Base-by-base conservation (phyloP, 768 basidiomycete genomes). In the Suillus brevipes region DNA sequence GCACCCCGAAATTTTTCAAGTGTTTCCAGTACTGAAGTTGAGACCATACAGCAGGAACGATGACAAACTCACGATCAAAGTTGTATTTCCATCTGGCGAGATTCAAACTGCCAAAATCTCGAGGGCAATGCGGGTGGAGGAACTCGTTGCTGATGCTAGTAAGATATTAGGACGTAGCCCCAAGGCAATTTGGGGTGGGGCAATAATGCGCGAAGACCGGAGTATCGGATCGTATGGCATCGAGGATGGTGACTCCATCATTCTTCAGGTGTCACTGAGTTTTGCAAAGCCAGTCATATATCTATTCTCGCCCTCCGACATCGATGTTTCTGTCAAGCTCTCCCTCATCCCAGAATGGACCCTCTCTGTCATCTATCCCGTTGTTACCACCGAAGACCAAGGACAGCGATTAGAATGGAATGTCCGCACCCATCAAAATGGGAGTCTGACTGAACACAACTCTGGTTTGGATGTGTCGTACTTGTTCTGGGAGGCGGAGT, bases 281-380 rank as follows among this genome's bases (percentile, higher is more conserved):
- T 6, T 8, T 20, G 16, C 18, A 36, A 62, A 62, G 20, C 61
- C 61, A 8, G 50, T 62, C 31, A 57, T 62, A 28, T 62, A 62
- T 47, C 14, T 62, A 23, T 52, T 18, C 23, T 62, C 61, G 6
- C 61, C 49, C 12, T 36, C 49, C 34, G 49, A 62, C 6, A 62
- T 61, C 23, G 60, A 61, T 25, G 45, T 28, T 20, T 25, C 25
- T 34, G 60, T 61, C 6, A 23, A 25, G 3, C 38, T 61, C 12
- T 61, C 60, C 13, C 60, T 61, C 61, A 25, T 4, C 12, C 45
- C 61, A 6, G 61, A 36, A 36, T 62, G 61, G 59, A 60, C 6
- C 5, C 23, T 60, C 38, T 60, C 38, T 16, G 36, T 25, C 20
- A 28, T 60, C 9, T 60, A 60, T 47, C 60, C 60, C 40, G 16